These are phyloP conservation scores for Fusarium tricinctum DNA, from an alignment of 2,329 filamentous ascomycete species.

Conservation along the genomic window DNA sequence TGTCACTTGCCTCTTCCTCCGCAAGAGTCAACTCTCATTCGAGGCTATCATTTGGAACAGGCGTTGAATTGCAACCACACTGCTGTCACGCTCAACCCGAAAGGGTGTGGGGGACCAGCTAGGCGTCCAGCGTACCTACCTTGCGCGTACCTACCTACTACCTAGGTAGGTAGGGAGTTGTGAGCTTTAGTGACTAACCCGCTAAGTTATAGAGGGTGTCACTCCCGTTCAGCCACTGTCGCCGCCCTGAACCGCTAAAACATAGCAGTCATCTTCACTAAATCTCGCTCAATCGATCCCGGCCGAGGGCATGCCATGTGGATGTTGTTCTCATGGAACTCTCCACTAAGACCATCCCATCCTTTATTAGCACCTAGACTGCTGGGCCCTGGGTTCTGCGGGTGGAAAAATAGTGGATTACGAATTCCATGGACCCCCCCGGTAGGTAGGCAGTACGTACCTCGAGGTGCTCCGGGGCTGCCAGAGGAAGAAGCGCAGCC, in stretches of 20 bases:
- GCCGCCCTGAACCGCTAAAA: slow-evolving; percentile 6
- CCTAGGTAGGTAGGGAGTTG: not conserved
- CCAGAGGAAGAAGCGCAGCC: slow-evolving; percentile 19
- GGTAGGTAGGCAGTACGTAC: slow-evolving; percentile 34
- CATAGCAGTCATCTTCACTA: slow-evolving; percentile 11
- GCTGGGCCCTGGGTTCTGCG: not conserved
- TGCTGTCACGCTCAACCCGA: slow-evolving; percentile 23
- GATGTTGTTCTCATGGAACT: not conserved
- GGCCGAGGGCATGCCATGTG: too few species aligned
- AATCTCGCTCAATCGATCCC: not conserved
- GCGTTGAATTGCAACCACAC: slow-evolving; percentile 30
- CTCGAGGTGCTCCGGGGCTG: slow-evolving; percentile 13
- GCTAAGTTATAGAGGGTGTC: slow-evolving; percentile 4
- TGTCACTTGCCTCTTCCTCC: slow-evolving; percentile 11
- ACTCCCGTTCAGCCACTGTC: slow-evolving; percentile 15
- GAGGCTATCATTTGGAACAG: slow-evolving; percentile 27
- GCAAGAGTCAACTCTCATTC: slow-evolving; percentile 15
- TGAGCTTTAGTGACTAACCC: not conserved
- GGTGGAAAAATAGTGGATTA: slow-evolving; percentile 13
- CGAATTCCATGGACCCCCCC: slow-evolving; percentile 8
- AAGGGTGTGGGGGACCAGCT: not conserved
- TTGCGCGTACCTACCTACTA: too few species aligned
- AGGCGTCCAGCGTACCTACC: not conserved
- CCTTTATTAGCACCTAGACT: slow-evolving; percentile 21
- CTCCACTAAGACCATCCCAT: slow-evolving; percentile 31